Base-by-base conservation (phyloP, 495 filamentous ascomycete genomes). In the Aspergillus homomorphus region DNA sequence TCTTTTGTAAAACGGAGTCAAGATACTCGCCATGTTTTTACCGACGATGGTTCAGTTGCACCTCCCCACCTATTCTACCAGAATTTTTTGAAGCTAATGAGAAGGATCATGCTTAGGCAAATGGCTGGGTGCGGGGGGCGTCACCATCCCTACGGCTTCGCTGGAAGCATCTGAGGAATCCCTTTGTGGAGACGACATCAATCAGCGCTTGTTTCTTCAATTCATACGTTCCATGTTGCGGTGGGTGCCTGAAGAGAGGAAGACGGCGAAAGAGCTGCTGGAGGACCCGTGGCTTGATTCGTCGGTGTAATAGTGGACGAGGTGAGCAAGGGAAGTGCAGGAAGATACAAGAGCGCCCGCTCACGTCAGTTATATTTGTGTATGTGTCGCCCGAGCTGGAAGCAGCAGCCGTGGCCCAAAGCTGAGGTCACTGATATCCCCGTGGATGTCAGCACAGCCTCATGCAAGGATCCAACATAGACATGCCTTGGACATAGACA, bases 171-270 rank as follows among this genome's bases (percentile, higher is more conserved):
- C 43, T 18, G 70, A 74, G 57, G 54, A 55, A 16, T 60, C 55
- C 30, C 59, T 76, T 8, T 19, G 59, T 9, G 67, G 68, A 4
- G 51, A 63, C n/a, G n/a, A n/a, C n/a, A n/a, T n/a, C 26, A 58
- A 68, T 10, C 66, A 72, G 50, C 57, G 64, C 18, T 24, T 53
- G 20, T 80, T 79, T 51, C 60, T 79, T 22, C 8, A 54, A 2
- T 67, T 78, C 43, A 68, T 77, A 55, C 46, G 65, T n/a, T 52
- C 49, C 33, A 77, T 79, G 74, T 53, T 81, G 21, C 67, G 70
- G 50, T 80, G 77, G 78, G 45, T 53, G 1, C 74, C 75, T 16
- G 62, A 70, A 23, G 54, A 74, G 4, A 65, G 76, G n/a, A 62
- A 60, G 33, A 70, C 69, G 14, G 77, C 77, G 14, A 65, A 64